Evolutionary conservation across 345 rosid genomes (phyloP).

Genomic region (Citrus trifoliata): DNA sequence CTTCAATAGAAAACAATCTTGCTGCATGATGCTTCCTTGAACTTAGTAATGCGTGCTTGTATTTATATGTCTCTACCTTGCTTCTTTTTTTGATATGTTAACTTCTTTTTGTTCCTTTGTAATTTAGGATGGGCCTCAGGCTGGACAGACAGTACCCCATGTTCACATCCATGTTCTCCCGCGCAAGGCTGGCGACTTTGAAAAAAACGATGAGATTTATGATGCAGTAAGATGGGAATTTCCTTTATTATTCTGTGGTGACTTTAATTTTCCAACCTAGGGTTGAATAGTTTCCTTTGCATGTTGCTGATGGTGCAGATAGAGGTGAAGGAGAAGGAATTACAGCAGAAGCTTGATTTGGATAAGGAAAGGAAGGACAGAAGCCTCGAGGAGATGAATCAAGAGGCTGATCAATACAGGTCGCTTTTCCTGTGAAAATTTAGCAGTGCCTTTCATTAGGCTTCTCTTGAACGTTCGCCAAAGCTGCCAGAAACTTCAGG

Average conservation of each 20-base stretch:
- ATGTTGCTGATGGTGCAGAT: conserved; percentile 35
- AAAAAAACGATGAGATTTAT: conserved; percentile 85
- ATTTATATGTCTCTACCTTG: background rate
- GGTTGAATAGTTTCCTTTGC: background rate
- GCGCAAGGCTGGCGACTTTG: conserved; percentile 78
- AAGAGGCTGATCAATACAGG: conserved; percentile 69
- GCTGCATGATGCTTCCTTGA: too few species aligned
- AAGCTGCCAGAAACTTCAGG: background rate
- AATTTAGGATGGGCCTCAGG: conserved; percentile 82
- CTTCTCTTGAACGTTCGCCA: background rate
- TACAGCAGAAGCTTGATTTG: conserved; percentile 69
- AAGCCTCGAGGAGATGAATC: conserved; percentile 66
- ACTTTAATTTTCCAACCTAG: background rate
- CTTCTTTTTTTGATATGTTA: background rate
- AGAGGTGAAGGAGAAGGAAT: conserved; percentile 69
- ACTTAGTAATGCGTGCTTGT: too few species aligned
- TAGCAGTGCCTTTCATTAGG: background rate
- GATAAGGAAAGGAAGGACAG: conserved; percentile 79
- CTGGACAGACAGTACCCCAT: conserved; percentile 93
- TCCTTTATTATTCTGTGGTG: background rate
- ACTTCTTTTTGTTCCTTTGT: background rate
- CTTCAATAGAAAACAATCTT: background rate
- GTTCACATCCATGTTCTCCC: conserved; percentile 91
- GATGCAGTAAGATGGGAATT: conserved; percentile 58
- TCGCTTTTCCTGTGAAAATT: conserved; percentile 28